Base-by-base conservation (phyloP, 2,329 filamentous ascomycete genomes). In the Thielaviopsis musarum region DNA sequence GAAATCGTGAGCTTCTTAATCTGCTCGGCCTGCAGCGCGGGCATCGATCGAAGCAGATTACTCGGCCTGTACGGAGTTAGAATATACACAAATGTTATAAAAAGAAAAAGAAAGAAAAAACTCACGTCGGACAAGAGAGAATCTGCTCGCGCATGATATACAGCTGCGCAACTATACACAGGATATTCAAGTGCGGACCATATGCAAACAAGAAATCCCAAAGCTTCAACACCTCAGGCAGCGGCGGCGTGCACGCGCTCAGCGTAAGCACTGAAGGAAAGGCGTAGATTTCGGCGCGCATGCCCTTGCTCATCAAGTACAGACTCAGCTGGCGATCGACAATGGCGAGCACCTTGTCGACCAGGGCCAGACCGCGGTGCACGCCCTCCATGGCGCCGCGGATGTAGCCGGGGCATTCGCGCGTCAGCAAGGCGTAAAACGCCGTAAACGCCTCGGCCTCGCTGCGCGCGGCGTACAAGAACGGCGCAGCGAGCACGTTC, bases 151-250 rank as follows among this genome's bases (percentile, higher is more conserved):
- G 79, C 73, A 96, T 88, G 66, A 95, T 80, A 55, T 96, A 85
- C 57, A 98, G 75, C 72, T 98, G 93, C 15, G 91, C 91, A 17
- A 97, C 93, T 64, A 98, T 96, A 69, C 93, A 97, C 22, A 98
- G 73, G 59, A 98, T 88, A 67, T 98, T 98, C 62, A 98, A 71
- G 70, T 98, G 93, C 41, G 90, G 84, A 0, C 93, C 93, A 65
- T 96, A 98, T 0, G 93, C 91, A 67, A 98, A 95, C 22, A 98
- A 73, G 66, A 98, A 98, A 70, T 98, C 93, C 93, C 93, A 98
- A 1, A 98, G 78, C 63, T 87, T 82, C 59, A 98, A 72, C 0
- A 98, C 93, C 71, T 98, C 91, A 0, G 91, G 91, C 59, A 98
- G 72, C 2, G 93, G 93, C 17, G 93, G 93, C 17, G 93, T 98